phyloP scores from a whole-genome alignment of 2,329 filamentous ascomycete genomes.

The Gliomastix tumulicola region DNA sequence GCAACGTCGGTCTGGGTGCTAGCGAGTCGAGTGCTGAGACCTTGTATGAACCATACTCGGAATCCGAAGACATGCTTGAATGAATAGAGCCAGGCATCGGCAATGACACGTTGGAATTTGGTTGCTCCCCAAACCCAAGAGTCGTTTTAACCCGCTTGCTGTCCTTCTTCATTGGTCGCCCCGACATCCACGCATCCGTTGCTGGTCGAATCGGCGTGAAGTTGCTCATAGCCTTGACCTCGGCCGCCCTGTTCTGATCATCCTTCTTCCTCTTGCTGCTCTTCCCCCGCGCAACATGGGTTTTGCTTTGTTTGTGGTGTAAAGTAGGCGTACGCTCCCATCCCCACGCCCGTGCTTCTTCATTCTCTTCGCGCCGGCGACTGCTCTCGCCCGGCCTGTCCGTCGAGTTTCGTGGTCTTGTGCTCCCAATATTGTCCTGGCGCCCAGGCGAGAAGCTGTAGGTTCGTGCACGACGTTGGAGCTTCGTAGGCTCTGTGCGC shows the following conservation, averaged over 20 bases:
- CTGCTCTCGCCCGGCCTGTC: neutral
- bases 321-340: constrained; percentile 39
- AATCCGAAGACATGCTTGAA: constrained; percentile 68
- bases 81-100: constrained; percentile 67
- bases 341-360: constrained; percentile 1
- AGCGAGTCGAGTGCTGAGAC: constrained; percentile 76
- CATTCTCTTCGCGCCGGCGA: constrained; percentile 2
- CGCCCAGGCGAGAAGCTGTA: constrained; percentile 59
- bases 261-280: constrained; percentile 72
- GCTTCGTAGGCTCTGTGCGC: constrained; percentile 38
- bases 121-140: constrained; percentile 27
- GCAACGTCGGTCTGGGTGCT: constrained; percentile 76
- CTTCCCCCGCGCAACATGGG: constrained; percentile 56
- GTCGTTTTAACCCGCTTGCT: constrained; percentile 58
- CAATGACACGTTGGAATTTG: constrained; percentile 67
- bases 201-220: constrained; percentile 58
- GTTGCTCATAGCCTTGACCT: constrained; percentile 79
- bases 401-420: constrained; percentile 29
- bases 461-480: constrained; percentile 38
- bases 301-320: constrained; percentile 54
- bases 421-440: constrained; percentile 32
- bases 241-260: constrained; percentile 74
- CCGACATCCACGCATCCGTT: constrained; percentile 50
- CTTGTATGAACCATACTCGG: constrained; percentile 68
- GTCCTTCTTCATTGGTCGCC: constrained; percentile 54